Evolutionary conservation across 2,329 filamentous ascomycete genomes (phyloP).

Genomic region (Curvularia hawaiiensis): DNA sequence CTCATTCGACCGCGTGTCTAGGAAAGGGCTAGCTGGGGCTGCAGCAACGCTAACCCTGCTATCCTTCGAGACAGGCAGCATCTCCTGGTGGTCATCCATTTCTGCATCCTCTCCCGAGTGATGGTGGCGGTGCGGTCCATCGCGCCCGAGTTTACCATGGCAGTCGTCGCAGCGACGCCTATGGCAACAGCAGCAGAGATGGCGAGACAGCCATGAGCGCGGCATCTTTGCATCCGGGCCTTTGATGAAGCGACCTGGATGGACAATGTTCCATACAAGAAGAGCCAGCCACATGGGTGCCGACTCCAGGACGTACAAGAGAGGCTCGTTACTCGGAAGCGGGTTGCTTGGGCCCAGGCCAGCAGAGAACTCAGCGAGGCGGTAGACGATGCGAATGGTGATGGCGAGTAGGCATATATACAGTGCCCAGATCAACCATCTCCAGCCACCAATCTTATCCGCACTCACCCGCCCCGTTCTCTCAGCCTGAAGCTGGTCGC

Average conservation of each 20-base stretch:
- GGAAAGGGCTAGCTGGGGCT: constrained; percentile 4
- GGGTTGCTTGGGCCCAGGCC: constrained; percentile 51
- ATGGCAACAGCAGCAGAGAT: constrained; percentile 24
- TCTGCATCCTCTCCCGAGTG: constrained; percentile 7
- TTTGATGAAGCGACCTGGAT: constrained; percentile 19
- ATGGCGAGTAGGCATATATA: constrained; percentile 52
- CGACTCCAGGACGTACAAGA: constrained; percentile 59
- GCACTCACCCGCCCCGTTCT: constrained; percentile 13
- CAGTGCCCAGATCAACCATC: constrained; percentile 43
- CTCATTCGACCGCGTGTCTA: constrained; percentile 5
- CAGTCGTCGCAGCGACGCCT: constrained; percentile 25
- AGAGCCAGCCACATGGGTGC: constrained; percentile 58
- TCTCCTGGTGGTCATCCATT: constrained; percentile 15
- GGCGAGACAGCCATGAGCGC: constrained; percentile 25
- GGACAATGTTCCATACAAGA: constrained; percentile 25
- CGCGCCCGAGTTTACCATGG: constrained; percentile 21
- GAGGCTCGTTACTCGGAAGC: constrained; percentile 57
- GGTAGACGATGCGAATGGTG: constrained; percentile 46
- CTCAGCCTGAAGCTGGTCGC: constrained; percentile 22
- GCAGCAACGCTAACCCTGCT: constrained; percentile 6
- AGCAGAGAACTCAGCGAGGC: constrained; percentile 54
- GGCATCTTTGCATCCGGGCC: constrained; percentile 25
- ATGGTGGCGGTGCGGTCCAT: constrained; percentile 15
- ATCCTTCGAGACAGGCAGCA: constrained; percentile 3
- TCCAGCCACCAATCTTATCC: constrained; percentile 24